These are phyloP conservation scores for Microbotryomycetes sp. DNA, from an alignment of 1,284 basidiomycete species.

Conservation along the genomic window DNA sequence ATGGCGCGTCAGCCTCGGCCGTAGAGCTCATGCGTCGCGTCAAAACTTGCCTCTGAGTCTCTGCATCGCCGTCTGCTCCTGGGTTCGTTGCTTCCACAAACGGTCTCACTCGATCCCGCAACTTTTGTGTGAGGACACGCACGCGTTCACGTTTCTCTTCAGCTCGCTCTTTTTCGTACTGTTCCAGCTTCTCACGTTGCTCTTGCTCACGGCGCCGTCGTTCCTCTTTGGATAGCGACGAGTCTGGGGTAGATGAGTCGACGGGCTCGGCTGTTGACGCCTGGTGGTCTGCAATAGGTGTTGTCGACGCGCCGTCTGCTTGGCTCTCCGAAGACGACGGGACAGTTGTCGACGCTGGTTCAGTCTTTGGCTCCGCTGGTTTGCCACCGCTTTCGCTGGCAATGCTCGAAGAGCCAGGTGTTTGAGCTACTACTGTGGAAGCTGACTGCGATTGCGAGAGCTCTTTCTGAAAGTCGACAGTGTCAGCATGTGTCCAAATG, in stretches of 20 bases:
- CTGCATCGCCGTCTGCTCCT: constrained; percentile 75
- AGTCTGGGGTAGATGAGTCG: neutral
- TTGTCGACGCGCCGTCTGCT: neutral
- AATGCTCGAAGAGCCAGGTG: neutral
- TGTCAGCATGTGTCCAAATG: neutral
- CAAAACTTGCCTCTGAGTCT: constrained; percentile 56
- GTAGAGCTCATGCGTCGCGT: constrained; percentile 52
- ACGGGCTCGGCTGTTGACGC: neutral
- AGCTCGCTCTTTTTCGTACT: constrained; percentile 58
- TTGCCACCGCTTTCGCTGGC: neutral
- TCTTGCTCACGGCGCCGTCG: constrained; percentile 50
- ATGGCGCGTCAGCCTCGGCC: constrained; percentile 77
- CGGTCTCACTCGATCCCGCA: constrained; percentile 74
- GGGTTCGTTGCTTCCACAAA: constrained; percentile 84
- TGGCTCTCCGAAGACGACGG: neutral
- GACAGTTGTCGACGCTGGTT: neutral
- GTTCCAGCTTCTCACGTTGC: constrained; percentile 76
- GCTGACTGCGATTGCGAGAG: neutral
- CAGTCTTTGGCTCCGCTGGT: no score
- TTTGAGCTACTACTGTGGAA: neutral
- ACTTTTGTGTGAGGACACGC: constrained; percentile 62
- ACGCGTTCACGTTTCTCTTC: constrained; percentile 72
- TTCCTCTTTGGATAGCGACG: constrained; percentile 6
- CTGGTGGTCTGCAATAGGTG: neutral
- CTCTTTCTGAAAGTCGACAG: neutral